Base-by-base conservation (phyloP, 257 asterid species). In the Osmanthus fragrans region DNA sequence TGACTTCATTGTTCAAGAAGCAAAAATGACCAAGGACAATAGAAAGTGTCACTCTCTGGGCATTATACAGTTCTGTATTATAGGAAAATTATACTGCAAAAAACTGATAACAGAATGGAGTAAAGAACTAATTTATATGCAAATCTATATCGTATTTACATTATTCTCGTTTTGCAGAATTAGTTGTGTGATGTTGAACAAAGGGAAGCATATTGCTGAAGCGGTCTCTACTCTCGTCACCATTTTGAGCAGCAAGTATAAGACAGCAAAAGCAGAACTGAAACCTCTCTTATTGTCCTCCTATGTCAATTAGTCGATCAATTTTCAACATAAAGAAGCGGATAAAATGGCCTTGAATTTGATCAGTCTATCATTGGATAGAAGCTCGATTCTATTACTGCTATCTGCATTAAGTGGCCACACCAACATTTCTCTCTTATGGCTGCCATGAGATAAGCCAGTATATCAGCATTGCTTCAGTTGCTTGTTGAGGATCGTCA, bases 151-250 rank as follows among this genome's bases (percentile, higher is more conserved):
- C 34, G 32, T 37, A 49, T 33, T 69, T 37, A 70, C n/a, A 19
- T 71, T 30, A 13, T 51, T 71, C 42, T 64, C 73, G 16, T 71
- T 49, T 81, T 18, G 80, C 92, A 91, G 96, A 90, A 80, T 87
- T 40, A 87, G 89, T 66, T 87, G 96, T 73, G 90, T 91, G 79
- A 91, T 91, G 96, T 25, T 89, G 85, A 91, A 91, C 89, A 89
- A 91, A 83, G 96, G 96, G 70, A 82, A 85, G 81, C 89, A 90
- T 77, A 79, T 89, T 34, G 80, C 80, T 80, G 86, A 88, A 84
- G 94, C 92, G 7, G 91, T 85, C 47, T 73, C 88, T 40, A 82
- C 85, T 60, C 89, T 91, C 8, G 89, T 85, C 77, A 78, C 84
- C 74, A 86, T 86, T 76, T 77, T 89, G 51, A 87, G 81, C 56